Conservation (phyloP, 345 rosid species). For the Eucalyptus grandis region DNA sequence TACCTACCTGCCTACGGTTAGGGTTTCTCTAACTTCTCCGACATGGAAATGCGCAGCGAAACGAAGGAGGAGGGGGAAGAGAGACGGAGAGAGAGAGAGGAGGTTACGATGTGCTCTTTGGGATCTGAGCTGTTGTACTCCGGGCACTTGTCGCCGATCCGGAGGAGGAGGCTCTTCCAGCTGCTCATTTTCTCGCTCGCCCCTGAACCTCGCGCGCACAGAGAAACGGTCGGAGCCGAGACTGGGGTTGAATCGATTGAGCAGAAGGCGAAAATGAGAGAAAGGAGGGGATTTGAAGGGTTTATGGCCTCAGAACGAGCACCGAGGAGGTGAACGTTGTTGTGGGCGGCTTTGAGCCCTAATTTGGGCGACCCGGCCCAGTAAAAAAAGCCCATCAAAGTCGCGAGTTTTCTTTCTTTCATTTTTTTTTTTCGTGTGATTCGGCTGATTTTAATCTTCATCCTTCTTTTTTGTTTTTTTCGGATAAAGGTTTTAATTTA, state of each 20-base stretch:
- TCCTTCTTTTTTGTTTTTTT: background rate
- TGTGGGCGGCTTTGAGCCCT: background rate
- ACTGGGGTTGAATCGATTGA: background rate
- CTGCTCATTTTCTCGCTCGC: conserved; percentile 34
- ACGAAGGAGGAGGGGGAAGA: background rate
- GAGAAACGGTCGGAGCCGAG: background rate
- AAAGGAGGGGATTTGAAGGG: background rate
- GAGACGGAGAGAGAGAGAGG: background rate
- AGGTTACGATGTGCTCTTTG: conserved; percentile 75
- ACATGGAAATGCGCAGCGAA: background rate
- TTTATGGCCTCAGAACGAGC: background rate
- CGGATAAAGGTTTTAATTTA: background rate
- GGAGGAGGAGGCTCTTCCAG: conserved; percentile 78
- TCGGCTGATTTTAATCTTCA: background rate
- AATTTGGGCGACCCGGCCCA: background rate
- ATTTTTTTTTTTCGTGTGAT: background rate
- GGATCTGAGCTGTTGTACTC: conserved; percentile 68
- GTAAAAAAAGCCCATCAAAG: background rate
- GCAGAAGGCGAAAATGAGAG: background rate
- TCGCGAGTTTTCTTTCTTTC: background rate
- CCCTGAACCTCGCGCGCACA: background rate
- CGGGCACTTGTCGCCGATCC: conserved; percentile 81
- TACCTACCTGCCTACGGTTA: background rate
- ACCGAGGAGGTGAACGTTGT: background rate
- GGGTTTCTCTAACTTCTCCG: background rate